These are phyloP conservation scores for Cairneyella variabilis DNA, from an alignment of 495 filamentous ascomycete species.

Conservation along the genomic window DNA sequence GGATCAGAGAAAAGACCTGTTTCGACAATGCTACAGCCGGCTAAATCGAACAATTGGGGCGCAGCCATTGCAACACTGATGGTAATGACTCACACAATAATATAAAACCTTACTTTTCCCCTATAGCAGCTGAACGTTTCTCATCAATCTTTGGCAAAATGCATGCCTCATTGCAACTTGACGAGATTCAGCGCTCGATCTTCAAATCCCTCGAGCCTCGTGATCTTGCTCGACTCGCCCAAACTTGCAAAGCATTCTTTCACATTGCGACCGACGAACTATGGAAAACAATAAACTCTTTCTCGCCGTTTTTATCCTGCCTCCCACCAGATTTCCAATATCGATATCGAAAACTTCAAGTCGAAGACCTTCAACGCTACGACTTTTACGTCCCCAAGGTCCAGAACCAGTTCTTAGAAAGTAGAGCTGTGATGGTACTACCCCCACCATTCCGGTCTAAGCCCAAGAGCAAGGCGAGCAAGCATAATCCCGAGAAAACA, in stretches of 20 bases:
- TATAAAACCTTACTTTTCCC: slow-evolving; percentile 4
- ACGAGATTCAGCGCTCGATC: slow-evolving; percentile 7
- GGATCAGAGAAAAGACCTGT: not conserved
- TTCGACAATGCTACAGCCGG: not conserved
- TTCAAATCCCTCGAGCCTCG: slow-evolving; percentile 7
- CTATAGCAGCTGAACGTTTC: slow-evolving; percentile 1
- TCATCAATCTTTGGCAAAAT: slow-evolving; percentile 8
- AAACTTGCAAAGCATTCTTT: slow-evolving; percentile 11
- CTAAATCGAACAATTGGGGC: slow-evolving; percentile 1
- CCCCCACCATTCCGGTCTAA: slow-evolving; percentile 1
- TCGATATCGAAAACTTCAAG: slow-evolving; percentile 6
- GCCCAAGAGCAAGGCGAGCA: slow-evolving; percentile 2
- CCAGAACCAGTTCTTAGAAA: slow-evolving; percentile 8
- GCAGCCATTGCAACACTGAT: slow-evolving; percentile 1
- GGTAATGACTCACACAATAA: slow-evolving; percentile 8
- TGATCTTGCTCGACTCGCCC: slow-evolving; percentile 11
- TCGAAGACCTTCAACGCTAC: slow-evolving; percentile 5
- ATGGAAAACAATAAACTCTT: slow-evolving; percentile 11
- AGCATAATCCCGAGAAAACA: too few species aligned
- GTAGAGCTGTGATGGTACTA: slow-evolving; percentile 7
- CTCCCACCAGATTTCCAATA: slow-evolving; percentile 8
- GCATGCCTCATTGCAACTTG: slow-evolving; percentile 10
- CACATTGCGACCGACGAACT: slow-evolving; percentile 10
- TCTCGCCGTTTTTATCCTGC: slow-evolving; percentile 9
- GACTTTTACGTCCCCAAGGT: slow-evolving; percentile 7